Conservation (phyloP, 2,329 filamentous ascomycete genomes). For the Penicillium griseofulvum region DNA sequence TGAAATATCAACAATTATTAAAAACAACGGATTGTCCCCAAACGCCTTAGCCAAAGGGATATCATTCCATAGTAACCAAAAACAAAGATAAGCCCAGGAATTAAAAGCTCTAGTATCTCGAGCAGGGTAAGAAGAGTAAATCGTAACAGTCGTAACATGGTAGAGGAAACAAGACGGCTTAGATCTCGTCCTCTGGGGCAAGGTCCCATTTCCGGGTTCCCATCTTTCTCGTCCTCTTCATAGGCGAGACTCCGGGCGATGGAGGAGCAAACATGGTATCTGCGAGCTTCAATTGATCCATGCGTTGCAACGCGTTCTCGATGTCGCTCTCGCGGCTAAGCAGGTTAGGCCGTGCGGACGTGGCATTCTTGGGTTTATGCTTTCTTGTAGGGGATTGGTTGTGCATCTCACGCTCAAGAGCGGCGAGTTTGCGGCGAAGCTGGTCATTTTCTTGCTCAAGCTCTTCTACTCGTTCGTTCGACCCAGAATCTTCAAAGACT, state of each 20-base stretch:
- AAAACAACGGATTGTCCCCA: slow-evolving; percentile 1
- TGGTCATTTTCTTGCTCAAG: slow-evolving; percentile 70
- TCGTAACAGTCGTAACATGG: slow-evolving; percentile 20
- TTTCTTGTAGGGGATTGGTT: slow-evolving; percentile 63
- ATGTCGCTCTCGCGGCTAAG: slow-evolving; percentile 41
- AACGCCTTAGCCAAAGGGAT: slow-evolving; percentile 17
- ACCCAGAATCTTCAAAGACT: slow-evolving; percentile 50
- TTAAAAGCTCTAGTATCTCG: slow-evolving; percentile 3
- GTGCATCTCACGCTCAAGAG: slow-evolving; percentile 64
- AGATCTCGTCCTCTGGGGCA: slow-evolving; percentile 42
- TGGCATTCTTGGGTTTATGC: slow-evolving; percentile 34
- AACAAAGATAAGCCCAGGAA: slow-evolving; percentile 2
- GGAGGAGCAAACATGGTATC: slow-evolving; percentile 32
- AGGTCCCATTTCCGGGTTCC: slow-evolving; percentile 50
- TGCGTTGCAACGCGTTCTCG: slow-evolving; percentile 38
- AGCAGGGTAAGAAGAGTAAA: slow-evolving; percentile 4
- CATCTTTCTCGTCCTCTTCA: slow-evolving; percentile 45
- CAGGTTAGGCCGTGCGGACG: slow-evolving; percentile 29
- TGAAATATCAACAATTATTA: not conserved
- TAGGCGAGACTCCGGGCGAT: slow-evolving; percentile 28
- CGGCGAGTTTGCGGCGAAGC: slow-evolving; percentile 62
- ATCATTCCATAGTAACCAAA: slow-evolving; percentile 17
- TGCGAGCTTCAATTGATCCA: slow-evolving; percentile 41
- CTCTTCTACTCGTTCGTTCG: slow-evolving; percentile 61
- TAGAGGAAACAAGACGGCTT: not conserved